Evolutionary conservation across 1,284 basidiomycete genomes (phyloP).

Genomic region (Gymnopus androsaceus): DNA sequence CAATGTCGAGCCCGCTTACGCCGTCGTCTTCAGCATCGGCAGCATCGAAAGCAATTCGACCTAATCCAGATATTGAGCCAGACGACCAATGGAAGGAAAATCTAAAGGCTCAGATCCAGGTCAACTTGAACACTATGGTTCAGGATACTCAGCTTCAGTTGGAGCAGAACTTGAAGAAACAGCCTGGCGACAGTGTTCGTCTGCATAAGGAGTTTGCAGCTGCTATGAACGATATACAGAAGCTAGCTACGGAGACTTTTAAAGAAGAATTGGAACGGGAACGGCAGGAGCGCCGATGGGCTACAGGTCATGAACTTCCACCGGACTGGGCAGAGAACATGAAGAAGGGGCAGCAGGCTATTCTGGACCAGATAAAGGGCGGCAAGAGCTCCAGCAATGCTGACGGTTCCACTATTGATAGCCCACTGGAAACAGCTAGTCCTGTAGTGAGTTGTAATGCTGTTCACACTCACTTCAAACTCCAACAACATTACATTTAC

Average conservation of each 20-base stretch:
- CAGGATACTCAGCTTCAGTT: slow-evolving; percentile 9
- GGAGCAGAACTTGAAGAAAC: not conserved
- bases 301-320: slow-evolving; percentile 22
- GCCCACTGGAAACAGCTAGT: not conserved
- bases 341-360: slow-evolving; percentile 32
- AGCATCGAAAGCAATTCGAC: slow-evolving; percentile 10
- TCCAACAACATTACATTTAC: not conserved
- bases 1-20: slow-evolving; percentile 9
- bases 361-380: slow-evolving; percentile 31
- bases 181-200: slow-evolving; percentile 3
- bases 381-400: slow-evolving; percentile 12
- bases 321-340: slow-evolving; percentile 21
- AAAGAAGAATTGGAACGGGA: slow-evolving; percentile 28
- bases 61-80: slow-evolving; percentile 12
- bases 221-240: slow-evolving; percentile 22
- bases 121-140: slow-evolving; percentile 6
- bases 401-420: not conserved
- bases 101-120: slow-evolving; percentile 11
- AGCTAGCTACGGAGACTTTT: slow-evolving; percentile 32
- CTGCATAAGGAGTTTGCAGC: slow-evolving; percentile 5
- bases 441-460: slow-evolving; percentile 4
- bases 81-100: slow-evolving; percentile 17
- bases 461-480: not conserved
- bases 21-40: slow-evolving; percentile 13
- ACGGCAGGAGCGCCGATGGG: slow-evolving; percentile 30